phyloP scores from a whole-genome alignment of 2,329 filamentous ascomycete genomes.

The Coniochaeta ligniaria region DNA sequence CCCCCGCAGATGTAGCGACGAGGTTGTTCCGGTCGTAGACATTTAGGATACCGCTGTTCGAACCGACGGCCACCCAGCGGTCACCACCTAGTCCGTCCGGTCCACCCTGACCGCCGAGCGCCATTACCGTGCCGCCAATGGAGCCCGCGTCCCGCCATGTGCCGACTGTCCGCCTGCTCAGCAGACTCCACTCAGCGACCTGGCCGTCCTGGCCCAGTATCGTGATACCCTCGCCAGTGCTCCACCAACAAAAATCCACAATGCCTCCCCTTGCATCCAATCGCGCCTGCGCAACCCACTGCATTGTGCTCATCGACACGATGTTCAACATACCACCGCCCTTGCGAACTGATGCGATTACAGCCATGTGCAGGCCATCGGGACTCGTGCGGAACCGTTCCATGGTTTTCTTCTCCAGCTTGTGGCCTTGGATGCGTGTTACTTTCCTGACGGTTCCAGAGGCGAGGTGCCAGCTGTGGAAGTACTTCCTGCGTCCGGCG shows the following conservation, averaged over 20 bases:
- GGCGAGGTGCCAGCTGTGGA: slow-evolving; percentile 88
- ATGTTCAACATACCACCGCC: slow-evolving; percentile 86
- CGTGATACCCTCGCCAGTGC: slow-evolving; percentile 70
- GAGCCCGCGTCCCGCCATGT: slow-evolving; percentile 89
- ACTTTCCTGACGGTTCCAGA: slow-evolving; percentile 80
- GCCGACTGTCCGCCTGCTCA: slow-evolving; percentile 60
- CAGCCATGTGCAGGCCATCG: slow-evolving; percentile 76
- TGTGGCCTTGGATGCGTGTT: slow-evolving; percentile 64
- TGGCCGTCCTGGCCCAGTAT: slow-evolving; percentile 83
- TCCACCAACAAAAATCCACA: slow-evolving; percentile 91
- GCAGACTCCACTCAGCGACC: slow-evolving; percentile 80
- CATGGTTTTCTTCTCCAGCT: slow-evolving; percentile 82
- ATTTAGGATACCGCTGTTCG: slow-evolving; percentile 82
- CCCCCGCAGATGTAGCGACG: slow-evolving; percentile 27
- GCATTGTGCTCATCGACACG: slow-evolving; percentile 68
- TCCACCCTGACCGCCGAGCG: slow-evolving; percentile 62
- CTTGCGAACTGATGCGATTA: slow-evolving; percentile 73
- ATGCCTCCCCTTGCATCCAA: slow-evolving; percentile 78
- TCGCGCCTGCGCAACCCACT: slow-evolving; percentile 80
- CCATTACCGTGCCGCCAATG: slow-evolving; percentile 75
- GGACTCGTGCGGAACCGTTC: slow-evolving; percentile 85
- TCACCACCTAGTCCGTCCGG: slow-evolving; percentile 63
- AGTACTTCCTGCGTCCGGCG: slow-evolving; percentile 80
- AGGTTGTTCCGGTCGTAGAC: slow-evolving; percentile 78
- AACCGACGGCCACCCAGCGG: slow-evolving; percentile 84